phyloP scores from a whole-genome alignment of 345 rosid genomes.

The Kandelia obovata region DNA sequence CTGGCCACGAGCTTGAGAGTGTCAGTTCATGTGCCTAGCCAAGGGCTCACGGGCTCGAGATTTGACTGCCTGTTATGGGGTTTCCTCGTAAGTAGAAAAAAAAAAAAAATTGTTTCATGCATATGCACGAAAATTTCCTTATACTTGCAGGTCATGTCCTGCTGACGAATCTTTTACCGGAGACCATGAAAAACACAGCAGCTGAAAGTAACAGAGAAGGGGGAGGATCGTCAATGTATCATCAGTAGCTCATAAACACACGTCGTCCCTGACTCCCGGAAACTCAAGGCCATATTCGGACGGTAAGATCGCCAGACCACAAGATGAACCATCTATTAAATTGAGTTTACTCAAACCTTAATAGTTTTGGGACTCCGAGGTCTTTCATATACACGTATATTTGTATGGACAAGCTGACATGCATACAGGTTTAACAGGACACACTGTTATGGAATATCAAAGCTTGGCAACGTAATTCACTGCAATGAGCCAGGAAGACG shows the following conservation, averaged over 20 bases:
- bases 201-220: slow-evolving; percentile 48
- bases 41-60: too few relatives aligned
- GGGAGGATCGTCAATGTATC: slow-evolving; percentile 63
- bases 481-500: slow-evolving; percentile 34
- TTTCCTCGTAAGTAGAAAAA: too few relatives aligned
- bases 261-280: slow-evolving; percentile 33
- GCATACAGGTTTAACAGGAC: slow-evolving; percentile 18
- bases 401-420: not conserved
- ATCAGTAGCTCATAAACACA: slow-evolving; percentile 47
- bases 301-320: too few relatives aligned
- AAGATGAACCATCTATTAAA: too few relatives aligned
- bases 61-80: too few relatives aligned
- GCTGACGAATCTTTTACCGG: slow-evolving; percentile 22
- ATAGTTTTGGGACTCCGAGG: not conserved
- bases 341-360: too few relatives aligned
- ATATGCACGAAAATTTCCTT: not conserved
- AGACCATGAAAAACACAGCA: slow-evolving; percentile 20
- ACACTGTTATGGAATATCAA: slow-evolving; percentile 29
- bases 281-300: not conserved
- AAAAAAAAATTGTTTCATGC: too few relatives aligned
- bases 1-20: too few relatives aligned
- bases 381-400: not conserved
- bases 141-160: slow-evolving; percentile 58
- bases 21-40: not conserved
- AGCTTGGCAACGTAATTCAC: slow-evolving; percentile 38